Evolutionary conservation across 2,329 filamentous ascomycete genomes (phyloP).

Genomic region (Paraphoma sp.): DNA sequence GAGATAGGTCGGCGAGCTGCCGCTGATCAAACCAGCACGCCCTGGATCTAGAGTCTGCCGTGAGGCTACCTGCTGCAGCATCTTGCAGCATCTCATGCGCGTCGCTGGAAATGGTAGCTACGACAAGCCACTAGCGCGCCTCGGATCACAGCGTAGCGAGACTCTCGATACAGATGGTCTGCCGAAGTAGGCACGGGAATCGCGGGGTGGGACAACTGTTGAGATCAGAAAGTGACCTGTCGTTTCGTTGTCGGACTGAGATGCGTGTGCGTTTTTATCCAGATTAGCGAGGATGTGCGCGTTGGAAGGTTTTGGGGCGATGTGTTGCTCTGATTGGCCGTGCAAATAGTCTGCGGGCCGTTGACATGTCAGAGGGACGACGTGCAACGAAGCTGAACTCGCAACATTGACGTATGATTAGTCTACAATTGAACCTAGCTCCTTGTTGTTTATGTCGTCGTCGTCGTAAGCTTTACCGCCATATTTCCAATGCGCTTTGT

Average conservation of each 20-base stretch:
- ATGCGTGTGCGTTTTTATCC: neutral
- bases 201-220: neutral
- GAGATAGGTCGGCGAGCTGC: constrained; percentile 1
- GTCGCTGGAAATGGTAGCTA: constrained; percentile 1
- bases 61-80: constrained; percentile 5
- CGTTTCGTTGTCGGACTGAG: neutral
- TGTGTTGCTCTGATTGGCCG: neutral
- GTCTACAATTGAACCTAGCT: neutral
- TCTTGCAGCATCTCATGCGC: constrained; percentile 10
- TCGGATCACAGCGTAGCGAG: constrained; percentile 2
- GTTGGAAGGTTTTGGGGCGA: neutral
- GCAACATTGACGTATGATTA: neutral
- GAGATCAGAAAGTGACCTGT: constrained; percentile 1
- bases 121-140: constrained; percentile 5
- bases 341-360: neutral
- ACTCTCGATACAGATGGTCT: neutral
- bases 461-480: neutral
- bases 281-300: constrained; percentile 1
- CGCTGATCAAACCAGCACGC: neutral
- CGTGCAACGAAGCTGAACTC: neutral
- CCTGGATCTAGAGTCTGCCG: constrained; percentile 1
- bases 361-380: neutral
- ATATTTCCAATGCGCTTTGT: neutral
- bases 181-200: neutral
- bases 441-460: neutral